Conservation (phyloP, 306 rosid genomes). For the Rubus parviflorus region DNA sequence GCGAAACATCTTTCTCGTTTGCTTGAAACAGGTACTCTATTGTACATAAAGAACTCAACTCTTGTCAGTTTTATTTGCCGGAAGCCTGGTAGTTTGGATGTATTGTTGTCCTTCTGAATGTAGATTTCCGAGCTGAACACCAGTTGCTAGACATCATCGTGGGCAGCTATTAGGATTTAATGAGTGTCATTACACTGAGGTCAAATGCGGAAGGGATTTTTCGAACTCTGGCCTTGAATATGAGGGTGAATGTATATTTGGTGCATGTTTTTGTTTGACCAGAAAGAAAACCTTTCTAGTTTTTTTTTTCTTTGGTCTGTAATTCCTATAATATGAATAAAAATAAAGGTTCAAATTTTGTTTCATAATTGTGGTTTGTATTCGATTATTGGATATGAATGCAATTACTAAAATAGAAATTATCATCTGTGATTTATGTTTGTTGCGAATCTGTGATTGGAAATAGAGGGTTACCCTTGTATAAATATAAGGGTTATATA, state of each 20-base stretch:
- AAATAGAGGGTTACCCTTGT: no score
- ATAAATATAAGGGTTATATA: no score
- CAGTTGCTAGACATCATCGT: background rate
- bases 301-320: background rate
- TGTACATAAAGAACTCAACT: background rate
- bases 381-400: background rate
- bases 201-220: background rate
- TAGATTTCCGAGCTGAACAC: background rate
- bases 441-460: no score
- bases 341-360: background rate
- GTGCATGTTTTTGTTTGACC: background rate
- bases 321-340: background rate
- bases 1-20: background rate
- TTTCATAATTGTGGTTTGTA: background rate
- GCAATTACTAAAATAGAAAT: background rate
- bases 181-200: background rate
- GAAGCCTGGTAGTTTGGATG: background rate
- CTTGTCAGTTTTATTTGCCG: background rate
- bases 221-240: background rate
- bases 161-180: background rate
- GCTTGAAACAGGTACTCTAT: conserved; percentile 5
- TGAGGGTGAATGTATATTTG: background rate
- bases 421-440: background rate
- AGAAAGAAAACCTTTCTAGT: background rate
- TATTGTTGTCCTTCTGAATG: no score